phyloP scores from a whole-genome alignment of 2,329 filamentous ascomycete species.

The Tolypocladium ovalisporum region DNA sequence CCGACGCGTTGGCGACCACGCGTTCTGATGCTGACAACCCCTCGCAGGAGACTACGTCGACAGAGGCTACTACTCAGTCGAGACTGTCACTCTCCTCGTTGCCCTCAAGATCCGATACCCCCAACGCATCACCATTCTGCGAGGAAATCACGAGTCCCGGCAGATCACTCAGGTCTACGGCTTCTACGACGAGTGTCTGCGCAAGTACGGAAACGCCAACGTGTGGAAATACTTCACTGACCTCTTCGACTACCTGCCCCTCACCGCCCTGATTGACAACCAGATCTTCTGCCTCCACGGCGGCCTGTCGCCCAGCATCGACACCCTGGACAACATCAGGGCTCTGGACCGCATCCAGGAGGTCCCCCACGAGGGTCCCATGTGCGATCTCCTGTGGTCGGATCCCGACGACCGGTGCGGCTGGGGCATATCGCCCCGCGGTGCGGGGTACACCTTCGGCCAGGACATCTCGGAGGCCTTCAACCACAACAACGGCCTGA shows the following conservation, averaged over 20 bases:
- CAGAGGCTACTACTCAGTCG: slow-evolving; percentile 96
- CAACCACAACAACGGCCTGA: slow-evolving; percentile 97
- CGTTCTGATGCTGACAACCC: slow-evolving; percentile 2
- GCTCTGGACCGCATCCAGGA: slow-evolving; percentile 95
- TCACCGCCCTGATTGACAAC: slow-evolving; percentile 96
- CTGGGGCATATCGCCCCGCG: slow-evolving; percentile 91
- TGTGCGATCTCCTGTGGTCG: slow-evolving; percentile 97
- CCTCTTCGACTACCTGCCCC: slow-evolving; percentile 94
- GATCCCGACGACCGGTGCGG: slow-evolving; percentile 95
- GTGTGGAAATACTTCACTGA: slow-evolving; percentile 99
- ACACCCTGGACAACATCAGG: slow-evolving; percentile 90
- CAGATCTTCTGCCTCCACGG: slow-evolving; percentile 99
- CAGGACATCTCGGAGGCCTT: slow-evolving; percentile 98
- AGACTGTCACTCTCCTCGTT: slow-evolving; percentile 93
- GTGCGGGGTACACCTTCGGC: slow-evolving; percentile 89
- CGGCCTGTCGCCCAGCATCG: slow-evolving; percentile 89
- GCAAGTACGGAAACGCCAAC: slow-evolving; percentile 97
- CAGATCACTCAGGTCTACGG: slow-evolving; percentile 99
- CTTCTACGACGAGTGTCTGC: slow-evolving; percentile 97
- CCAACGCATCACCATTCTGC: slow-evolving; percentile 93
- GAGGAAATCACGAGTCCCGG: slow-evolving; percentile 96
- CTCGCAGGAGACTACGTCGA: slow-evolving; percentile 86
- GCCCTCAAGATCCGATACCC: slow-evolving; percentile 97
- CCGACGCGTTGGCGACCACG: background rate
- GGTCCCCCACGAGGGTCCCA: slow-evolving; percentile 94